Evolutionary conservation across 1,284 basidiomycete genomes (phyloP).

Genomic region (Cryptococcus amylolentus): DNA sequence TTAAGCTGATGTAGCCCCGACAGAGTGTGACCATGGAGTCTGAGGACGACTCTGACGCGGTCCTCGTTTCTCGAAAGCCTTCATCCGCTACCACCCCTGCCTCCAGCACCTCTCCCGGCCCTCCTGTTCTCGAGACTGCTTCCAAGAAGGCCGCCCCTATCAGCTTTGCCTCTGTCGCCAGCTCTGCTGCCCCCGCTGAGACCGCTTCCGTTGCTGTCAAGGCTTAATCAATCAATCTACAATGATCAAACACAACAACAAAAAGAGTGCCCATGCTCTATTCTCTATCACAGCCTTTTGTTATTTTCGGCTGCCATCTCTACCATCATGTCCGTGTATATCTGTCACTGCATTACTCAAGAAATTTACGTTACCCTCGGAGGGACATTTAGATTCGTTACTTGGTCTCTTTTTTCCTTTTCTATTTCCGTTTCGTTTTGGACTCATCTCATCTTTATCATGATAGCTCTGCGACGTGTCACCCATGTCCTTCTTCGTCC

Average conservation of each 20-base stretch:
- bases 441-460: too few species aligned
- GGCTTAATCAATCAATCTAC: conserved; percentile 23
- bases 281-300: background rate
- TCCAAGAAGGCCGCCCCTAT: conserved; percentile 23
- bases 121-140: conserved; percentile 5
- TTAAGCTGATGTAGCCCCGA: background rate
- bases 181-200: conserved; percentile 17
- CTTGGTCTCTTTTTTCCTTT: background rate
- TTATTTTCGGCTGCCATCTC: background rate
- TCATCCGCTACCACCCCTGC: conserved; percentile 14
- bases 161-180: conserved; percentile 42
- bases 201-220: conserved; percentile 37
- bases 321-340: background rate
- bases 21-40: conserved; percentile 45
- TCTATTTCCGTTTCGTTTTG: background rate
- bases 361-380: conserved; percentile 8
- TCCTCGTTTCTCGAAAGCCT: conserved; percentile 45
- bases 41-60: conserved; percentile 46
- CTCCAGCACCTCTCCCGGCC: conserved; percentile 3
- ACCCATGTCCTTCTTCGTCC: too few species aligned
- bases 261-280: background rate
- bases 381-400: conserved; percentile 3
- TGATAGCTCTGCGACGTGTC: too few species aligned
- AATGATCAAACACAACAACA: background rate
- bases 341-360: conserved; percentile 1